Evolutionary conservation across 371 early-diverging fungal genomes (phyloP).

Genomic region (Ecytonucleospora hepatopenaei): DNA sequence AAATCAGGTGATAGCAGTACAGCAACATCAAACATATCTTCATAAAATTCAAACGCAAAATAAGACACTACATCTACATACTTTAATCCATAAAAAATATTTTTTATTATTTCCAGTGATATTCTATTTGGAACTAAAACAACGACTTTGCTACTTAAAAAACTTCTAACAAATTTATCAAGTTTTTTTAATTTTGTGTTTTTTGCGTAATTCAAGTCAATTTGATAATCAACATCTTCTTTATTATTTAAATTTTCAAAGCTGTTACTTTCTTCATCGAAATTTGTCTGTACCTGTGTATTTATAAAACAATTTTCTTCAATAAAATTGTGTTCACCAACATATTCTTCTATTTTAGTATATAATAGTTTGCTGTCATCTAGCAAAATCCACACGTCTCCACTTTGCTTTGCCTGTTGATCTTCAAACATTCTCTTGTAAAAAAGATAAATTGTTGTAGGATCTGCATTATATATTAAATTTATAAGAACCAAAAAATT

Average conservation of each 20-base stretch:
- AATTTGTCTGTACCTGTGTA: background rate
- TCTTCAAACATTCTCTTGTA: constrained; percentile 21
- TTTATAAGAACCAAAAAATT: constrained; percentile 22
- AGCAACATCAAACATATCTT: constrained; percentile 11
- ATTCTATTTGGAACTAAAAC: constrained; percentile 16
- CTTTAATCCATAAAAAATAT: background rate
- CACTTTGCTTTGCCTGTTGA: no score
- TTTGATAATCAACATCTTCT: background rate
- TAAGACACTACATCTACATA: background rate
- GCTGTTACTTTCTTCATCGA: background rate
- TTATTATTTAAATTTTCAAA: background rate
- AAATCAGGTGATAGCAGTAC: constrained; percentile 29
- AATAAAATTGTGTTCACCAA: no score
- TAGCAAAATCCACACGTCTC: no score
- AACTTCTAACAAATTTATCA: background rate
- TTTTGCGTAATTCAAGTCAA: background rate
- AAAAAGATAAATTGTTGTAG: constrained; percentile 15
- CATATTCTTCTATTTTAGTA: no score
- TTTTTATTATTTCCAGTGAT: constrained; percentile 1
- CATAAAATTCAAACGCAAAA: background rate
- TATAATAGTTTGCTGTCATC: no score
- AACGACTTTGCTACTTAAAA: background rate
- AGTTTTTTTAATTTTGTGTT: constrained; percentile 13
- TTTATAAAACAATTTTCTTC: no score
- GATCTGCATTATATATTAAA: constrained; percentile 29